Percentiles rank a stretch among this genome's conserved stretches.
phyloP scores from a whole-genome alignment of 345 rosid genomes.

The Camelina neglecta region DNA sequence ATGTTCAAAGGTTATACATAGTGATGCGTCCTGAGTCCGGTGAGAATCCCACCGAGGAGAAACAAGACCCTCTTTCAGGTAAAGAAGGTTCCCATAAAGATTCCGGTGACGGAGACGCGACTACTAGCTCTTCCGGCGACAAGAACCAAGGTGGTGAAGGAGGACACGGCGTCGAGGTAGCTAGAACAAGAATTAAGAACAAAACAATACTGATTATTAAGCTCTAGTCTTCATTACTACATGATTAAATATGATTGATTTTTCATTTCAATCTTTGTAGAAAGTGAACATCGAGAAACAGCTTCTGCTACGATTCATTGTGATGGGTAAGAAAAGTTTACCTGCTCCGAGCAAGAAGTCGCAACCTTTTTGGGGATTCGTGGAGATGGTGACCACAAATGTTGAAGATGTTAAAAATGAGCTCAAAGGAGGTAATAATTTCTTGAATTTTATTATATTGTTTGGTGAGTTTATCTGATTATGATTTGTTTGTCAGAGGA shows the following conservation, averaged over 20 bases:
- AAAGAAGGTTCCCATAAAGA: conserved; percentile 51
- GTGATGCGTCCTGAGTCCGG: conserved; percentile 72
- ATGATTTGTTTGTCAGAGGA: conserved; percentile 49
- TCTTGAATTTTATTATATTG: not conserved
- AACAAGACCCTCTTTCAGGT: conserved; percentile 65
- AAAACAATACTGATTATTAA: not conserved
- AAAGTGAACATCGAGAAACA: conserved; percentile 65
- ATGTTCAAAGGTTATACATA: conserved; percentile 70
- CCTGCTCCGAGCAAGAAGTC: conserved; percentile 67
- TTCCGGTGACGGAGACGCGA: not conserved
- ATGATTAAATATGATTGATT: not conserved
- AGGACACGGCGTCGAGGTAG: conserved; percentile 55
- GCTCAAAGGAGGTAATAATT: conserved; percentile 57
- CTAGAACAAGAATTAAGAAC: not conserved
- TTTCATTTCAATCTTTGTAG: conserved; percentile 37
- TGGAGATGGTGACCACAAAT: conserved; percentile 68
- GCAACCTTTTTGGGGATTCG: conserved; percentile 77
- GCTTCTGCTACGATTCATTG: conserved; percentile 59
- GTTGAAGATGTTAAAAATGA: conserved; percentile 61
- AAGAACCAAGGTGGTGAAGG: not conserved
- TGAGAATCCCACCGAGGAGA: conserved; percentile 57
- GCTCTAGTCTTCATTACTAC: not conserved
- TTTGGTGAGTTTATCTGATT: not conserved
- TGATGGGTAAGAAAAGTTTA: conserved; percentile 73
- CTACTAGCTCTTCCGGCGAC: conserved; percentile 8